A percentile compares a stretch with the other conserved stretches of the same genome.
phyloP scores from a whole-genome alignment of 2,329 filamentous ascomycete genomes.

The Alternaria conjuncta region DNA sequence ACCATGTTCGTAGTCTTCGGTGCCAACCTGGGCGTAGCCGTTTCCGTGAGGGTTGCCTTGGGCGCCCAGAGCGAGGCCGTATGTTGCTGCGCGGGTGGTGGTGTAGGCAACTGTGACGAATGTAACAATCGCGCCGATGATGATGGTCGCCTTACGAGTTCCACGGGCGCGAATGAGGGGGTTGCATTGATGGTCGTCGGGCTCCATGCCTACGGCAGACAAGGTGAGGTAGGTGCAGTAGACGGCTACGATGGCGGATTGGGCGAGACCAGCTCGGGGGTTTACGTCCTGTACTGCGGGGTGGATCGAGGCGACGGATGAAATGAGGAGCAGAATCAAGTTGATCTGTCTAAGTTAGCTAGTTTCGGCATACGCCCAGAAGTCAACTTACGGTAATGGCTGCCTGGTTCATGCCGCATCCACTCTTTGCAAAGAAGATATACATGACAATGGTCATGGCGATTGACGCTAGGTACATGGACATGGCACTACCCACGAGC shows the following conservation, averaged over 20 bases:
- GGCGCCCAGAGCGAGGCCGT: slow-evolving; percentile 77
- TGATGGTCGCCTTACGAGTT: slow-evolving; percentile 86
- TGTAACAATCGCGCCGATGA: slow-evolving; percentile 92
- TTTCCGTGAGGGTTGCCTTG: slow-evolving; percentile 61
- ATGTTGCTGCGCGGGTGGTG: slow-evolving; percentile 92
- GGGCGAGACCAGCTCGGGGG: slow-evolving; percentile 91
- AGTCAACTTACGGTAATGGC: slow-evolving; percentile 73
- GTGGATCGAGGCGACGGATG: slow-evolving; percentile 87
- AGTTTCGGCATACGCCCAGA: neutral
- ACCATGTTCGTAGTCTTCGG: slow-evolving; percentile 80
- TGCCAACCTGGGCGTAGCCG: slow-evolving; percentile 64
- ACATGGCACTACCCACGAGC: slow-evolving; percentile 87
- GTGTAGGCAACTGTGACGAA: slow-evolving; percentile 98
- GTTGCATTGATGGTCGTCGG: slow-evolving; percentile 93
- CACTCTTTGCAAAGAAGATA: slow-evolving; percentile 83
- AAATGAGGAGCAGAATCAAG: slow-evolving; percentile 78
- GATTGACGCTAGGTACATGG: slow-evolving; percentile 90
- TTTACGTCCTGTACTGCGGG: slow-evolving; percentile 90
- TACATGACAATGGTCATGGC: slow-evolving; percentile 98
- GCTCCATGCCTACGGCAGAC: slow-evolving; percentile 98
- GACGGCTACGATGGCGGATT: slow-evolving; percentile 94
- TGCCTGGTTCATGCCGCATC: slow-evolving; percentile 94
- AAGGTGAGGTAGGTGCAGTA: slow-evolving; percentile 99
- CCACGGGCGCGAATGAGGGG: slow-evolving; percentile 85
- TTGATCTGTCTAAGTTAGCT: slow-evolving; percentile 65